Evolutionary conservation across 2,329 filamentous ascomycete genomes (phyloP).

Genomic region (Aspergillus sojae): DNA sequence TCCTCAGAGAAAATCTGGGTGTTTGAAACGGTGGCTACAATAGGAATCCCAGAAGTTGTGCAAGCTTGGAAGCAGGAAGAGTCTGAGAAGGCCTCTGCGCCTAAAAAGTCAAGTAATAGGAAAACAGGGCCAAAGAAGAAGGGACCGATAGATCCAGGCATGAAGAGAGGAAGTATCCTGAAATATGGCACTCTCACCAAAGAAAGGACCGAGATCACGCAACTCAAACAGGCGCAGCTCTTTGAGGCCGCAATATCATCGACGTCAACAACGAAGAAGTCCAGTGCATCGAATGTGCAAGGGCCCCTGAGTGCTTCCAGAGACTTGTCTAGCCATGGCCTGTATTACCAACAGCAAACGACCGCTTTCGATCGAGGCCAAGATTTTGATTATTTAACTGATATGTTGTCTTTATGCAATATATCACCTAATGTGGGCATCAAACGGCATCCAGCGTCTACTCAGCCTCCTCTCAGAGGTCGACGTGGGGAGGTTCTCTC

Average conservation of each 20-base stretch:
- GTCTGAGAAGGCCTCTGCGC: conserved; percentile 31
- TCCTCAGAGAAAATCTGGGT: conserved; percentile 70
- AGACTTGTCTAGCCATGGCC: conserved; percentile 15
- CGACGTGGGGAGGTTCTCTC: conserved; percentile 11
- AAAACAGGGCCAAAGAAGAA: conserved; percentile 38
- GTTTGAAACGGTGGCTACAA: conserved; percentile 63
- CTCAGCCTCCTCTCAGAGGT: conserved; percentile 13
- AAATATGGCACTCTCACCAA: conserved; percentile 46
- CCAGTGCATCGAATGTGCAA: conserved; percentile 16
- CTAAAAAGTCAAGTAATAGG: conserved; percentile 31
- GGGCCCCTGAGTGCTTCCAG: conserved; percentile 8
- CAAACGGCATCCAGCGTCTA: conserved; percentile 26
- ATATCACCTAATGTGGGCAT: conserved; percentile 18
- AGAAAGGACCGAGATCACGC: conserved; percentile 32
- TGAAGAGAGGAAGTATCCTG: conserved; percentile 45
- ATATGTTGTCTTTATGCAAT: conserved; percentile 29
- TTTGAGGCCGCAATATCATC: conserved; percentile 31
- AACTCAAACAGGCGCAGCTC: conserved; percentile 32
- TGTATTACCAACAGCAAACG: conserved; percentile 19
- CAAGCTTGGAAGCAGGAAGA: conserved; percentile 62
- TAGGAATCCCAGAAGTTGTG: conserved; percentile 67
- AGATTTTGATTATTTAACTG: conserved; percentile 29
- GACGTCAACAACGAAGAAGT: conserved; percentile 16
- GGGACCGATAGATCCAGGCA: conserved; percentile 42
- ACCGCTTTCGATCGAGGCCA: conserved; percentile 9